Conservation (phyloP, 2,329 filamentous ascomycete species). For the Colletotrichum simmondsii region DNA sequence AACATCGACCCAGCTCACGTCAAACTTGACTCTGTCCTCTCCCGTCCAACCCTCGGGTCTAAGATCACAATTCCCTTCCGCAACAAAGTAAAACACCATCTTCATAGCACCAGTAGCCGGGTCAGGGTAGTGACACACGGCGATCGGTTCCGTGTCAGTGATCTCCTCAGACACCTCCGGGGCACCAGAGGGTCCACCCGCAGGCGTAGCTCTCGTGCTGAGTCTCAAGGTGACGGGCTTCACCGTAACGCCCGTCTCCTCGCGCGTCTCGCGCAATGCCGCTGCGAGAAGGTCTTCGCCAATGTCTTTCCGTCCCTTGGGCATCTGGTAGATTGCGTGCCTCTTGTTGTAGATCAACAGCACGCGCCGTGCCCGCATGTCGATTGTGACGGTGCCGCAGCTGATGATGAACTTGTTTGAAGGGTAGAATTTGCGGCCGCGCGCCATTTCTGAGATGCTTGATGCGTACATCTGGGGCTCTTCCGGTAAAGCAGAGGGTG, state of each 20-base stretch:
- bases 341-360: constrained; percentile 55
- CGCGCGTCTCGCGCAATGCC: constrained; percentile 58
- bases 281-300: constrained; percentile 53
- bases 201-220: constrained; percentile 54
- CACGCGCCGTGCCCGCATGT: constrained; percentile 48
- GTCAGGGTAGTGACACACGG: constrained; percentile 49
- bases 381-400: constrained; percentile 58
- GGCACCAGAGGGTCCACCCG: constrained; percentile 8
- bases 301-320: constrained; percentile 61
- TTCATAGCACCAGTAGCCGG: constrained; percentile 48
- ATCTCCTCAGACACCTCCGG: constrained; percentile 41
- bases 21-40: constrained; percentile 40
- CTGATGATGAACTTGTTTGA: constrained; percentile 56
- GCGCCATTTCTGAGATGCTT: constrained; percentile 23
- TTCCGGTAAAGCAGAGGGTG: constrained; percentile 21
- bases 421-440: constrained; percentile 45
- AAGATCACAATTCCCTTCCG: constrained; percentile 42
- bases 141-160: constrained; percentile 49
- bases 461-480: constrained; percentile 21
- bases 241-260: constrained; percentile 58
- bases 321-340: constrained; percentile 56
- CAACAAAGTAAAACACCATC: constrained; percentile 53
- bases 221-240: constrained; percentile 51
- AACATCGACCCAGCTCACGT: constrained; percentile 42
- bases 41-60: constrained; percentile 16